Evolutionary conservation across 768 basidiomycete species (phyloP).

Genomic region (Stropharia rugosoannulata): DNA sequence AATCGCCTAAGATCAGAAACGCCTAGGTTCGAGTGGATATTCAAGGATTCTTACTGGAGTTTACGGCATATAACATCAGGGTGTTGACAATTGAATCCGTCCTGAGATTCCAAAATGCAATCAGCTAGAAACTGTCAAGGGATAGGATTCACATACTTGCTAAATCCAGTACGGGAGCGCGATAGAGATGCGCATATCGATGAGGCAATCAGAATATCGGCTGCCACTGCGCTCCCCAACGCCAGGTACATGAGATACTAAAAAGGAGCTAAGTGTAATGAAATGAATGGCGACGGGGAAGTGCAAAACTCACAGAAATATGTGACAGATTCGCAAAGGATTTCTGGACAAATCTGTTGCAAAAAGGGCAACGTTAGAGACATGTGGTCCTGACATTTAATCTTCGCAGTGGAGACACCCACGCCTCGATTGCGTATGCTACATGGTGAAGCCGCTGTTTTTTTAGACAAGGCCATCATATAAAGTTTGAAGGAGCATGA

Average conservation of each 20-base stretch:
- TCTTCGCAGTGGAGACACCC: slow-evolving; percentile 7
- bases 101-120: slow-evolving; percentile 12
- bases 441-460: background rate
- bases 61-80: slow-evolving; percentile 50
- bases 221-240: slow-evolving; percentile 34
- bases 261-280: background rate
- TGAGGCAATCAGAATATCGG: slow-evolving; percentile 41
- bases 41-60: slow-evolving; percentile 39
- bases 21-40: background rate
- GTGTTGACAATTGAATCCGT: slow-evolving; percentile 43
- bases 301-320: slow-evolving; percentile 23
- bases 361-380: background rate
- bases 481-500: background rate
- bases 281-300: background rate
- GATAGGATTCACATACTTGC: slow-evolving; percentile 28
- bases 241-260: slow-evolving; percentile 30
- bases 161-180: slow-evolving; percentile 50
- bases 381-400: background rate
- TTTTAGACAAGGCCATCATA: background rate
- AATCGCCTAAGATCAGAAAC: background rate
- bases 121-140: background rate
- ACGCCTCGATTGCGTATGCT: slow-evolving; percentile 32
- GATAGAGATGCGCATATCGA: slow-evolving; percentile 46
- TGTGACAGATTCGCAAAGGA: slow-evolving; percentile 24
- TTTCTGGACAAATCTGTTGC: slow-evolving; percentile 19